Conservation (phyloP, 148 eudicot species). For the Rhododendron ovatum region DNA sequence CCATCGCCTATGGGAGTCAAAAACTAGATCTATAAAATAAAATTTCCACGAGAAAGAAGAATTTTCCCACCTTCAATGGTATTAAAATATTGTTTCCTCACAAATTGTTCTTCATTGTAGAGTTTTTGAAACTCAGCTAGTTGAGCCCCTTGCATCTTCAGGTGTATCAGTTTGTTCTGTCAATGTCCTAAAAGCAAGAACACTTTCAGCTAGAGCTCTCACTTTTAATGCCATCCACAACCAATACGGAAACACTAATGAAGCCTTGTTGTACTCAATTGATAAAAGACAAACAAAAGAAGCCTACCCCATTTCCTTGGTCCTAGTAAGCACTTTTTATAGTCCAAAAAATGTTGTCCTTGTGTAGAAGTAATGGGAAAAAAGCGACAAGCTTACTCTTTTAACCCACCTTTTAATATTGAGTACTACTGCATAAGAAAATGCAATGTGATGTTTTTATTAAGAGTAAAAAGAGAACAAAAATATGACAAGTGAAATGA, state of each 20-base stretch:
- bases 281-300: not conserved
- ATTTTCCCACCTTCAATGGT: constrained; percentile 67
- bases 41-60: not conserved
- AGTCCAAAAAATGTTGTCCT: too few relatives aligned
- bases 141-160: constrained; percentile 91
- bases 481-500: too few relatives aligned
- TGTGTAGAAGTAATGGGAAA: too few relatives aligned
- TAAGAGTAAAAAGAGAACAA: too few relatives aligned
- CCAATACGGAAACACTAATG: not conserved
- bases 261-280: not conserved
- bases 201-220: not conserved
- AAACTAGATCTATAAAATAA: not conserved
- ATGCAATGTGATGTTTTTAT: too few relatives aligned
- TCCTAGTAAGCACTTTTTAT: too few relatives aligned
- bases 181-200: constrained; percentile 66
- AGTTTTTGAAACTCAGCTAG: constrained; percentile 74
- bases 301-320: not conserved
- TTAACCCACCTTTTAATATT: too few relatives aligned
- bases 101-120: constrained; percentile 83
- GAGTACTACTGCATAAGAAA: too few relatives aligned
- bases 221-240: not conserved
- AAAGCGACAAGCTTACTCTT: too few relatives aligned
- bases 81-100: constrained; percentile 87
- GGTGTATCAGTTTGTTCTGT: constrained; percentile 85
- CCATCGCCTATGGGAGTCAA: not conserved